phyloP scores from a whole-genome alignment of 768 basidiomycete species.

The Termitomyces sp. region DNA sequence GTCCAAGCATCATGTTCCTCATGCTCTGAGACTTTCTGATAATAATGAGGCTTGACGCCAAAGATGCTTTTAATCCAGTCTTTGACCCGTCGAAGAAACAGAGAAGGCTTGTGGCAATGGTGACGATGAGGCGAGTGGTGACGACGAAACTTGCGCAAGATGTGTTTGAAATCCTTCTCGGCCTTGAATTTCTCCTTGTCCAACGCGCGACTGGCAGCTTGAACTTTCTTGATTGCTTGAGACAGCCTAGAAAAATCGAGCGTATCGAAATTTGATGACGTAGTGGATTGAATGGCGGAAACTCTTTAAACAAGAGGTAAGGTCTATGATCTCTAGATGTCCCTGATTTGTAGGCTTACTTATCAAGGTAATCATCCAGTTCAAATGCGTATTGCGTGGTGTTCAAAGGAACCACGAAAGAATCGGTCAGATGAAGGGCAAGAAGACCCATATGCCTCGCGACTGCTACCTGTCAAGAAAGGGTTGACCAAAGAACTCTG shows the following conservation, averaged over 20 bases:
- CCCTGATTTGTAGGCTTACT: slow-evolving; percentile 30
- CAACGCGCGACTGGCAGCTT: slow-evolving; percentile 44
- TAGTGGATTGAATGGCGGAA: slow-evolving; percentile 33
- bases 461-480: slow-evolving; percentile 44
- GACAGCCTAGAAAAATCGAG: slow-evolving; percentile 40
- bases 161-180: slow-evolving; percentile 42
- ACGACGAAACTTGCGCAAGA: slow-evolving; percentile 33
- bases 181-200: slow-evolving; percentile 55
- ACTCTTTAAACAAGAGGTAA: slow-evolving; percentile 31
- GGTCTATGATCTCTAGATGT: not conserved
- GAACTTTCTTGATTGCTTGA: slow-evolving; percentile 39
- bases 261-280: slow-evolving; percentile 9
- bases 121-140: slow-evolving; percentile 15
- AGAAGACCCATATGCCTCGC: slow-evolving; percentile 64
- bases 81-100: slow-evolving; percentile 18
- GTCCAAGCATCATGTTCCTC: slow-evolving; percentile 22
- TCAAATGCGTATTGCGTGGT: slow-evolving; percentile 72
- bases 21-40: slow-evolving; percentile 1
- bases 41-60: slow-evolving; percentile 27
- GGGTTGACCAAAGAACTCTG: not conserved
- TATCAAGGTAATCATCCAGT: slow-evolving; percentile 53
- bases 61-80: slow-evolving; percentile 33
- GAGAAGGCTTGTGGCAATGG: slow-evolving; percentile 15
- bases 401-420: slow-evolving; percentile 65
- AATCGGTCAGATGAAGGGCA: slow-evolving; percentile 55